Percentiles rank a stretch among this genome's conserved stretches.
These are phyloP conservation scores for Dalbergia cochinchinensis DNA, from an alignment of 306 rosid genomes.

Conservation along the genomic window DNA sequence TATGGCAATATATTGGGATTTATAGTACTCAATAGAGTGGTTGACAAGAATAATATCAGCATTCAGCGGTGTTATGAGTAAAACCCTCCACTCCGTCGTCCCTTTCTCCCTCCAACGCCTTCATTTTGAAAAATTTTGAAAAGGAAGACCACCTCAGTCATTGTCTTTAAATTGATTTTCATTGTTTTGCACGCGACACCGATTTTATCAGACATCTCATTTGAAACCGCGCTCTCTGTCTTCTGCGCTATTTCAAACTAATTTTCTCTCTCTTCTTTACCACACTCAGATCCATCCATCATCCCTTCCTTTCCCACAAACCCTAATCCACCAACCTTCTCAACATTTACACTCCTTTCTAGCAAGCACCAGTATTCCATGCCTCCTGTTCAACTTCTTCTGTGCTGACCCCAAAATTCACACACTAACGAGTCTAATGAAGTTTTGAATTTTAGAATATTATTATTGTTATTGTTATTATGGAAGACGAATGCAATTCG, in stretches of 20 bases:
- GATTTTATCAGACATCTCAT: background rate
- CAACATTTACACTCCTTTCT: background rate
- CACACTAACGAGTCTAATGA: slow-evolving; percentile 14
- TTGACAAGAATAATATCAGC: too few species aligned
- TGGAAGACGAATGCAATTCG: slow-evolving; percentile 55
- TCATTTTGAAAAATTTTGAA: too few species aligned
- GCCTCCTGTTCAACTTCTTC: background rate
- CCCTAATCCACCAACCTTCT: slow-evolving; percentile 40
- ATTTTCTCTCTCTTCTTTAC: background rate
- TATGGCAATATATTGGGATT: too few species aligned
- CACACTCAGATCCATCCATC: slow-evolving; percentile 10
- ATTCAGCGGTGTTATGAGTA: too few species aligned
- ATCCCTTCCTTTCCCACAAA: background rate
- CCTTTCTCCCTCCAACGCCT: too few species aligned
- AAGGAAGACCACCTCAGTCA: too few species aligned
- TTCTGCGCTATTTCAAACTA: slow-evolving; percentile 49
- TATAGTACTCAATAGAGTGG: too few species aligned
- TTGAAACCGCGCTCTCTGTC: slow-evolving; percentile 45
- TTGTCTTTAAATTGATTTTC: too few species aligned
- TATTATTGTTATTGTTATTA: background rate
- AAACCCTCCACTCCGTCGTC: too few species aligned
- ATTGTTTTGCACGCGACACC: too few species aligned
- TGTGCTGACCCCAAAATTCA: background rate
- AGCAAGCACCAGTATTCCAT: background rate
- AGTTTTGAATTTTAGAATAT: background rate